Conservation (phyloP, 495 filamentous ascomycete species). For the Aspergillus sclerotiicarbonarius region DNA sequence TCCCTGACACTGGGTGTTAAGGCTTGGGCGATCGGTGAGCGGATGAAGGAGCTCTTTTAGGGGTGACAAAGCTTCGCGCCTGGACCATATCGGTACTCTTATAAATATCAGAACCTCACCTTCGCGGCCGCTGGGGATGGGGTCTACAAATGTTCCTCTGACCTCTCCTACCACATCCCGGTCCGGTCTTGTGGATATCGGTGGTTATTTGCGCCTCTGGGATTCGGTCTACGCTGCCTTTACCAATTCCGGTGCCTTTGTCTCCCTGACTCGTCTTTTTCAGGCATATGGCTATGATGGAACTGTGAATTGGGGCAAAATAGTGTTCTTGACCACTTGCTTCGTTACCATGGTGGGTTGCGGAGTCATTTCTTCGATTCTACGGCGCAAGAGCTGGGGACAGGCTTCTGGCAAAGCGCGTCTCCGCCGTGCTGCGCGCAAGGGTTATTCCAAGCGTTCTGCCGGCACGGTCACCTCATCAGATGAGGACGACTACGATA, state of each 20-base stretch:
- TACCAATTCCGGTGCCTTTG: slow-evolving; percentile 12
- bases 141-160: slow-evolving; percentile 10
- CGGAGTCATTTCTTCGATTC: slow-evolving; percentile 36
- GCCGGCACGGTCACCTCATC: slow-evolving; percentile 40
- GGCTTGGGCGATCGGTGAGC: slow-evolving; percentile 8
- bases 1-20: slow-evolving; percentile 4
- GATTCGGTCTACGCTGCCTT: slow-evolving; percentile 13
- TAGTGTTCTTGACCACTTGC: slow-evolving; percentile 39
- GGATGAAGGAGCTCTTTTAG: slow-evolving; percentile 10
- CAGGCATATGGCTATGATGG: slow-evolving; percentile 30
- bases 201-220: slow-evolving; percentile 11
- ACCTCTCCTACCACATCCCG: slow-evolving; percentile 6
- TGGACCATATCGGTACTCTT: slow-evolving; percentile 13
- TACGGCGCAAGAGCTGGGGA: slow-evolving; percentile 25
- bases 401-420: slow-evolving; percentile 18
- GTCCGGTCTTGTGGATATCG: slow-evolving; percentile 1
- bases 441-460: slow-evolving; percentile 29
- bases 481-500: slow-evolving; percentile 45
- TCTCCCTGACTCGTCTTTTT: slow-evolving; percentile 21
- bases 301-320: slow-evolving; percentile 28
- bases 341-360: slow-evolving; percentile 43
- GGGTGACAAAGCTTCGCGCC: slow-evolving; percentile 10
- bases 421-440: slow-evolving; percentile 26
- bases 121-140: slow-evolving; percentile 13
- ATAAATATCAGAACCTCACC: slow-evolving; percentile 15